phyloP scores from a whole-genome alignment of 169 alveolate genomes.

The Plasmodium blacklocki region DNA sequence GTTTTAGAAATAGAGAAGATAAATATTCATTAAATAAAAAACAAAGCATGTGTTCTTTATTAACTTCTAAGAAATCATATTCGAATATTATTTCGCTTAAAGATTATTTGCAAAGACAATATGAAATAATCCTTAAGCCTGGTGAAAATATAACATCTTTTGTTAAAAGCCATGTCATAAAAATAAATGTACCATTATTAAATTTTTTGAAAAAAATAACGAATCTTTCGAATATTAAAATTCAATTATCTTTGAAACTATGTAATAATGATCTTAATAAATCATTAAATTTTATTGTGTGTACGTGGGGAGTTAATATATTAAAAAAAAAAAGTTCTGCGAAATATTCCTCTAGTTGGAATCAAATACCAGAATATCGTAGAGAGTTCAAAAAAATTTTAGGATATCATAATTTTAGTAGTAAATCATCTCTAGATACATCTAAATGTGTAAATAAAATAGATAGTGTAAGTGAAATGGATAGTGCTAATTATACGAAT shows the following conservation, averaged over 20 bases:
- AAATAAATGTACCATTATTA: slow-evolving; percentile 30
- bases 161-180: slow-evolving; percentile 49
- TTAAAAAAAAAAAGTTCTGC: slow-evolving; percentile 32
- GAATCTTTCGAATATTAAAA: slow-evolving; percentile 41
- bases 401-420: slow-evolving; percentile 2
- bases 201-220: slow-evolving; percentile 53
- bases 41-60: slow-evolving; percentile 40
- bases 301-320: slow-evolving; percentile 50
- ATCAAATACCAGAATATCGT: slow-evolving; percentile 14
- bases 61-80: slow-evolving; percentile 31
- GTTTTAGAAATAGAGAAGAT: slow-evolving; percentile 69
- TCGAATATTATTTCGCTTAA: slow-evolving; percentile 49
- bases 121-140: slow-evolving; percentile 61
- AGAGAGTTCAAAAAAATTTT: slow-evolving; percentile 9
- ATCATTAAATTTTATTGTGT: slow-evolving; percentile 31
- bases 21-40: slow-evolving; percentile 60
- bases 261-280: slow-evolving; percentile 63
- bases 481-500: slow-evolving; percentile 2
- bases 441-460: not conserved
- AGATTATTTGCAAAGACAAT: slow-evolving; percentile 70
- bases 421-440: not conserved
- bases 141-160: slow-evolving; percentile 35
- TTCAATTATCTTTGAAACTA: slow-evolving; percentile 37
- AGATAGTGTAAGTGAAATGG: slow-evolving; percentile 8
- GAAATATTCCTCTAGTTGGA: slow-evolving; percentile 7